Percentiles rank a stretch among this genome's conserved stretches.
phyloP scores from a whole-genome alignment of 441 rosid species.

The Brassica balearica region DNA sequence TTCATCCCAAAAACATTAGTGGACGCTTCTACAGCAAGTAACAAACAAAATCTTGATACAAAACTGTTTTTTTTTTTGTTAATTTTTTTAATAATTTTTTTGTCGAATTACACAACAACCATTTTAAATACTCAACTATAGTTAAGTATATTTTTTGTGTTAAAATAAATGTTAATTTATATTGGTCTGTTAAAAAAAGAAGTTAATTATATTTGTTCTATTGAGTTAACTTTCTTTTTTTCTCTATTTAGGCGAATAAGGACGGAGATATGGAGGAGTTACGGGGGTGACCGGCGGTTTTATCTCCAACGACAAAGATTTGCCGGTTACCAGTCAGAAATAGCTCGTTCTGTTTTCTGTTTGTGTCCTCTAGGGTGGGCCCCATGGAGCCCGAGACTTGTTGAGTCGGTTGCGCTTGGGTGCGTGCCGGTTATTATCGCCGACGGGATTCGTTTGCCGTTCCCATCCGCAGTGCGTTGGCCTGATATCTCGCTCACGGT shows the following conservation, averaged over 20 bases:
- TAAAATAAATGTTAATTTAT: too few species aligned
- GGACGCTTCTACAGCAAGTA: slow-evolving; percentile 96
- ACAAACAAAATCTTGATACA: not conserved
- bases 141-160: not conserved
- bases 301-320: slow-evolving; percentile 75
- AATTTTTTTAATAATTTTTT: not conserved
- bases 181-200: too few species aligned
- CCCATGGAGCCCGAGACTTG: slow-evolving; percentile 97
- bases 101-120: not conserved
- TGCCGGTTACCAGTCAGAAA: slow-evolving; percentile 85
- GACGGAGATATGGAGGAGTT: slow-evolving; percentile 82
- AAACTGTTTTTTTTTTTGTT: not conserved
- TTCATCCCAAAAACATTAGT: slow-evolving; percentile 87
- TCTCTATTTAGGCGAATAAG: slow-evolving; percentile 62
- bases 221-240: not conserved
- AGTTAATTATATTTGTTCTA: not conserved
- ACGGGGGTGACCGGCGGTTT: slow-evolving; percentile 72
- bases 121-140: not conserved
- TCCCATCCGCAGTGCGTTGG: slow-evolving; percentile 69
- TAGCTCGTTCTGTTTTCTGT: slow-evolving; percentile 82
- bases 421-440: slow-evolving; percentile 93
- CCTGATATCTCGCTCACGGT: slow-evolving; percentile 78
- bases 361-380: slow-evolving; percentile 98
- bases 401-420: slow-evolving; percentile 80
- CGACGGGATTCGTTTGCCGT: slow-evolving; percentile 90